These are phyloP conservation scores for Lophium mytilinum DNA, from an alignment of 495 filamentous ascomycete species.

Conservation along the genomic window DNA sequence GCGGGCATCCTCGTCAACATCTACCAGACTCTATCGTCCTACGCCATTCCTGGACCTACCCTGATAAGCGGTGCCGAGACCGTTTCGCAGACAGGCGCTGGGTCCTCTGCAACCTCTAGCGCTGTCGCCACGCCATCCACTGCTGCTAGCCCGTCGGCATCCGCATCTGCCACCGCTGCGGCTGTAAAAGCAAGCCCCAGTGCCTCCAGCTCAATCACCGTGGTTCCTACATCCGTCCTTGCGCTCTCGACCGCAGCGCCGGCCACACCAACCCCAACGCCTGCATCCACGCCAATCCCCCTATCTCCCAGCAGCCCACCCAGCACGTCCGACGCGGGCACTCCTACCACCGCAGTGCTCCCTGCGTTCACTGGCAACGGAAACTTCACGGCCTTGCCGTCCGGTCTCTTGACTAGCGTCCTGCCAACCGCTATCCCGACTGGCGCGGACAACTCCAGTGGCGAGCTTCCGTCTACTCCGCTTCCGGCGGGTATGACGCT, in stretches of 20 bases:
- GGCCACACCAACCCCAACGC: background rate
- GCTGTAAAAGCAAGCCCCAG: background rate
- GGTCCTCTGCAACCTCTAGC: background rate
- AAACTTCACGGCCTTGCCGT: constrained; percentile 1
- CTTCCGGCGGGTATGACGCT: constrained; percentile 13
- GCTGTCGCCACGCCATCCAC: background rate
- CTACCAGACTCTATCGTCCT: constrained; percentile 13
- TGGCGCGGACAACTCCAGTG: constrained; percentile 3
- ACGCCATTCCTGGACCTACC: constrained; percentile 30
- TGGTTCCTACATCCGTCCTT: background rate
- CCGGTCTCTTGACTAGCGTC: constrained; percentile 6
- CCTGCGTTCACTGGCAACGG: constrained; percentile 4
- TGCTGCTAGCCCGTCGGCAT: background rate
- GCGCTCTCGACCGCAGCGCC: background rate
- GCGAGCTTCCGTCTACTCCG: constrained; percentile 2
- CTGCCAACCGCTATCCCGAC: constrained; percentile 12
- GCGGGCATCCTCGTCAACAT: constrained; percentile 20
- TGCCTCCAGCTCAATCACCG: background rate
- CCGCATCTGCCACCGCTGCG: background rate
- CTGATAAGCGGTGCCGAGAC: constrained; percentile 13
- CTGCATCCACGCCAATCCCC: background rate
- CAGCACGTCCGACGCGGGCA: background rate
- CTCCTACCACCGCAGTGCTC: background rate
- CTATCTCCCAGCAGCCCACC: background rate
- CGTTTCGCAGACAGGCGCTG: background rate